Conservation (phyloP, 2,329 filamentous ascomycete genomes). For the Cadophora luteo-olivacea region DNA sequence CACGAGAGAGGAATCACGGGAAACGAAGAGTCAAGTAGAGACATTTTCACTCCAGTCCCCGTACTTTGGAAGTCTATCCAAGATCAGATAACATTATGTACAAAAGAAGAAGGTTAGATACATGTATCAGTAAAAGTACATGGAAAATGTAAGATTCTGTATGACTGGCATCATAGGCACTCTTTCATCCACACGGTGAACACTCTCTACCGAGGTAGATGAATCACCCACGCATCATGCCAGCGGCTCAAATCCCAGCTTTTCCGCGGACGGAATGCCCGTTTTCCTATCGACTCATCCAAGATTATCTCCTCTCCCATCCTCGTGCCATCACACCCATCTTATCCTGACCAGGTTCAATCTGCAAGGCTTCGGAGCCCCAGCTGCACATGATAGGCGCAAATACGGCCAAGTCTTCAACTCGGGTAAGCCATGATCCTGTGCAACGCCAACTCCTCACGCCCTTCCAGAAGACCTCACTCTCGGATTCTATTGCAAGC, state of each 20-base stretch:
- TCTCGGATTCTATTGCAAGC: not conserved
- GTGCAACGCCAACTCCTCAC: not conserved
- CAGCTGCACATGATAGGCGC: not conserved
- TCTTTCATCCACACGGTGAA: not conserved
- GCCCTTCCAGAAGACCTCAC: slow-evolving; percentile 3
- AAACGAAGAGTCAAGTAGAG: slow-evolving; percentile 75
- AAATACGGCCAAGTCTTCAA: slow-evolving; percentile 3
- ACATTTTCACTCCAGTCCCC: not conserved
- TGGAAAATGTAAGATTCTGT: slow-evolving; percentile 23
- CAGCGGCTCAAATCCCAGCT: not conserved
- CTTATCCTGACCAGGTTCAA: not conserved
- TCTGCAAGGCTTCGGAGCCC: not conserved
- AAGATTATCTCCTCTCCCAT: slow-evolving; percentile 2
- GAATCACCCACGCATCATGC: not conserved
- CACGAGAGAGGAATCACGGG: slow-evolving; percentile 87
- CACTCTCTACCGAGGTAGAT: not conserved
- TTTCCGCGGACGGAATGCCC: not conserved
- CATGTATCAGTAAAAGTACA: slow-evolving; percentile 16
- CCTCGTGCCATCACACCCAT: not conserved
- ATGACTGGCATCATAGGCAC: not conserved
- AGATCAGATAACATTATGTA: not conserved
- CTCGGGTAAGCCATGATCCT: slow-evolving; percentile 6
- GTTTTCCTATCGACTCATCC: not conserved
- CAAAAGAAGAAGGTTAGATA: slow-evolving; percentile 6
- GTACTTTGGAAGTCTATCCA: not conserved